Evolutionary conservation across 2,329 filamentous ascomycete species (phyloP), one percentile per base, ranked within the genome.

Genomic region (Thelonectria discophora): DNA sequence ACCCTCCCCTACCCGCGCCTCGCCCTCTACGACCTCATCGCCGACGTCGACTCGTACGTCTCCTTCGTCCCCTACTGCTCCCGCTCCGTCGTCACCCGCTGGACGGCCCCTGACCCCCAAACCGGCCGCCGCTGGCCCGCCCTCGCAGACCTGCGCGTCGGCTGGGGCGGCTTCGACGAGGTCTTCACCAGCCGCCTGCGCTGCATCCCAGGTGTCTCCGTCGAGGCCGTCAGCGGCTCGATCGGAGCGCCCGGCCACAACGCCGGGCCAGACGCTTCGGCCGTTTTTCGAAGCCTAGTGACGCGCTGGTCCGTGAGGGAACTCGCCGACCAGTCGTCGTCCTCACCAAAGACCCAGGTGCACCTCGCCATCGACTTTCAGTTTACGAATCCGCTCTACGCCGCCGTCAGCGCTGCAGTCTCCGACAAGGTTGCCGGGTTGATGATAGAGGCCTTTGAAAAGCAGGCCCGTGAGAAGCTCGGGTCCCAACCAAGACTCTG

Each of bases 391-490:
- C 92, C 94, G n/a, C 76, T 97, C 58, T 96, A 97, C 79, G 89
- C 88, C 43, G 88, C 91, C 18, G 82, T 97, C 73, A 95, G 94
- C 75, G 85, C 88, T 39, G 90, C 91, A 34, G 89, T 95, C 21
- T 92, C 93, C 66, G 90, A 92, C 32, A 93, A 92, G 78, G 88
- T 97, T 65, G 94, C 93, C 1, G 88, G 88, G 4, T 83, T 91
- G 66, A 97, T 99, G 93, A 91, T 98, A 67, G 89, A 92, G 76
- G 94, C 95, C 1, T 99, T 99, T 80, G 94, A 97, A 80, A 86
- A 87, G 77, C 84, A 91, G 72, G 93, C 95, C 6, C 81, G 81
- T 73, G 80, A 85, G 70, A 72, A 72, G 54, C 63, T 78, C 7
- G 68, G 65, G 21, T 56, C 55, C 10, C 60, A 56, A 24, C 63